Percentiles rank a stretch among this genome's conserved stretches.
These are phyloP conservation scores for Tetrastigma voinierianum DNA, from an alignment of 164 flowering plant species.

Conservation along the genomic window DNA sequence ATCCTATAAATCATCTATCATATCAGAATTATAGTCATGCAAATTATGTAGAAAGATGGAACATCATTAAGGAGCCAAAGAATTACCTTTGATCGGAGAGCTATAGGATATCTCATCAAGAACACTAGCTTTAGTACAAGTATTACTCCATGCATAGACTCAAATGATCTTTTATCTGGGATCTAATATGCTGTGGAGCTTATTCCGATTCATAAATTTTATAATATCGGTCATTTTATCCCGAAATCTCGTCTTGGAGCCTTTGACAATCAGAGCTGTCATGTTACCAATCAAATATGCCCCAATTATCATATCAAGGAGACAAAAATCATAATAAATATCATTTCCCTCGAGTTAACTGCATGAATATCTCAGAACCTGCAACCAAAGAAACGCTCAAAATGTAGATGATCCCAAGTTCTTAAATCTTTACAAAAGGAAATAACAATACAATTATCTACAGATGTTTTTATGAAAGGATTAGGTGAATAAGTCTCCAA, in stretches of 20 bases:
- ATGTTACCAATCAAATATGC: conserved; percentile 71
- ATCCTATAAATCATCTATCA: too few relatives aligned
- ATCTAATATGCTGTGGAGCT: conserved; percentile 44
- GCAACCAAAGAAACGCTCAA: conserved; percentile 8
- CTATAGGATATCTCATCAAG: conserved; percentile 55
- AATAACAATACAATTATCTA: too few relatives aligned
- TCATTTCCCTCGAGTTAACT: conserved; percentile 65
- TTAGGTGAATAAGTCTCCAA: too few relatives aligned
- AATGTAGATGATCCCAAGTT: too few relatives aligned
- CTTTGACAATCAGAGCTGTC: conserved; percentile 70
- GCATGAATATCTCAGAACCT: conserved; percentile 78
- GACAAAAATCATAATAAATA: conserved; percentile 60
- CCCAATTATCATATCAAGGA: conserved; percentile 71
- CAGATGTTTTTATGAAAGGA: too few relatives aligned
- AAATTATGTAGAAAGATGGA: too few relatives aligned
- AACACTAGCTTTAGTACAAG: conserved; percentile 46
- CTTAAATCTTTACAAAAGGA: too few relatives aligned
- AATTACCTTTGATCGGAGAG: conserved; percentile 62
- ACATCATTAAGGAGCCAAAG: too few relatives aligned
- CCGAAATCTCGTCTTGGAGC: conserved; percentile 63
- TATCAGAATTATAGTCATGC: not conserved
- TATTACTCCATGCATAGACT: conserved; percentile 57
- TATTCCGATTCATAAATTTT: conserved; percentile 56
- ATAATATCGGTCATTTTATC: conserved; percentile 65
- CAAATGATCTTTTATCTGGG: conserved; percentile 52